Percentiles rank a stretch among this genome's conserved stretches.
These are phyloP conservation scores for Torulaspora franciscae DNA, from an alignment of 805 yeast species.

Conservation along the genomic window DNA sequence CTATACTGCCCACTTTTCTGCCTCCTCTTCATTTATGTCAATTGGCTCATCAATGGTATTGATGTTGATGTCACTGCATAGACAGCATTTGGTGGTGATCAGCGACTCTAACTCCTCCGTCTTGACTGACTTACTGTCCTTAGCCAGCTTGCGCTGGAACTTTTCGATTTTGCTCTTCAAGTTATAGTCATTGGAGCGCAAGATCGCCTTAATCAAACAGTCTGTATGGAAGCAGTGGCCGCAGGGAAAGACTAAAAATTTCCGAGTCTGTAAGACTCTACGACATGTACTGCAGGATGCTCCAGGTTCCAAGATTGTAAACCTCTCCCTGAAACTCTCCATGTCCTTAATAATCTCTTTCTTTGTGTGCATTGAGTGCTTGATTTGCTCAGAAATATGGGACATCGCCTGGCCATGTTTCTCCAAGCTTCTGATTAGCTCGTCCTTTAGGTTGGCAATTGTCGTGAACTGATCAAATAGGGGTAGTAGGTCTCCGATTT, in stretches of 20 bases:
- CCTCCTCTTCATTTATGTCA: conserved; percentile 37
- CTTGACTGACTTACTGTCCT: conserved; percentile 28
- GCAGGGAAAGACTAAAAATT: conserved; percentile 82
- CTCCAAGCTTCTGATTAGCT: conserved; percentile 74
- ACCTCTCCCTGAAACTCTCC: conserved; percentile 46
- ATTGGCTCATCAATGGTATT: conserved; percentile 64
- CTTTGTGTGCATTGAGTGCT: conserved; percentile 58
- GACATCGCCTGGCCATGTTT: conserved; percentile 62
- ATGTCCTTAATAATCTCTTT: conserved; percentile 59
- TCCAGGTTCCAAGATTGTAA: conserved; percentile 72
- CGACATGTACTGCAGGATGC: conserved; percentile 73
- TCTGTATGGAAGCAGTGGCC: conserved; percentile 86
- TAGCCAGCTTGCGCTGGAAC: conserved; percentile 25
- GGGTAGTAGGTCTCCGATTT: conserved; percentile 78
- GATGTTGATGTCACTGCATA: conserved; percentile 73
- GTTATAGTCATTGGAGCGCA: conserved; percentile 60
- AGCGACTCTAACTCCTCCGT: conserved; percentile 52
- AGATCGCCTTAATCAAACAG: conserved; percentile 62
- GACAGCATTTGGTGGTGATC: conserved; percentile 59
- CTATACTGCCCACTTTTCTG: conserved; percentile 47
- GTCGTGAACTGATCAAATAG: conserved; percentile 78
- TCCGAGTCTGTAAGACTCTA: conserved; percentile 63
- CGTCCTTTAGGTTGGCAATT: conserved; percentile 78
- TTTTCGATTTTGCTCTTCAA: conserved; percentile 58
- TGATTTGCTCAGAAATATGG: conserved; percentile 68